Conservation (phyloP, 73 alveolate genomes). For the Blepharisma stoltei region DNA sequence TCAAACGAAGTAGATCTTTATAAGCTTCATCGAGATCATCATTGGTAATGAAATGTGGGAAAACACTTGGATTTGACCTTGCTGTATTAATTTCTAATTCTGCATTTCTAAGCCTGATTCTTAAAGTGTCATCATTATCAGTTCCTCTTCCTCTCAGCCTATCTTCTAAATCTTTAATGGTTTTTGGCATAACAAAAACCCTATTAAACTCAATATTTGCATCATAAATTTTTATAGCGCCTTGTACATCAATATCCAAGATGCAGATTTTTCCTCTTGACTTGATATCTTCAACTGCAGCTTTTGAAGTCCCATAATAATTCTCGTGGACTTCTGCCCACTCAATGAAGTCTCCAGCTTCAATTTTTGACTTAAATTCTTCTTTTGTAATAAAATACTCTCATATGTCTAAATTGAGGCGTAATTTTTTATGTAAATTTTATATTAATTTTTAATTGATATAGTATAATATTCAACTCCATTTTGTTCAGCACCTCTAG, state of each 20-base stretch:
- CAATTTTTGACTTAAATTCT: conserved; percentile 65
- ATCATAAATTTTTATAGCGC: conserved; percentile 60
- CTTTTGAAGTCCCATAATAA: conserved; percentile 79
- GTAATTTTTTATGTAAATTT: too few species aligned
- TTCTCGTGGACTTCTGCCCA: conserved; percentile 78
- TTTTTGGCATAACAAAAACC: conserved; percentile 76
- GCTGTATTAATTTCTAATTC: conserved; percentile 63
- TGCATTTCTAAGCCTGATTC: conserved; percentile 65
- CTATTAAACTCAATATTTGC: conserved; percentile 58
- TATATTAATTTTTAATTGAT: too few species aligned
- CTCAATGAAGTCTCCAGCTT: conserved; percentile 61
- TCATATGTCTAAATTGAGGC: too few species aligned
- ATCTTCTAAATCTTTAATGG: conserved; percentile 52
- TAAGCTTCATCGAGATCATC: conserved; percentile 57
- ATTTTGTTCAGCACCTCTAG: conserved; percentile 74
- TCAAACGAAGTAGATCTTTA: neutral
- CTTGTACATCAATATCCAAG: conserved; percentile 89
- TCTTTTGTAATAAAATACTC: conserved; percentile 73
- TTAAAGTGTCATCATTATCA: conserved; percentile 78
- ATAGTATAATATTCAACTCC: conserved; percentile 87
- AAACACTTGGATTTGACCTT: conserved; percentile 58
- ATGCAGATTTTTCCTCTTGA: conserved; percentile 71
- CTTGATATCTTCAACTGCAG: conserved; percentile 58
- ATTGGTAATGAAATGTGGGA: conserved; percentile 50
- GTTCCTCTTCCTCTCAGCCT: conserved; percentile 86